A percentile compares a stretch with the other conserved stretches of the same genome.
These are phyloP conservation scores for Cladophialophora exuberans DNA, from an alignment of 2,329 filamentous ascomycete genomes.

Conservation along the genomic window DNA sequence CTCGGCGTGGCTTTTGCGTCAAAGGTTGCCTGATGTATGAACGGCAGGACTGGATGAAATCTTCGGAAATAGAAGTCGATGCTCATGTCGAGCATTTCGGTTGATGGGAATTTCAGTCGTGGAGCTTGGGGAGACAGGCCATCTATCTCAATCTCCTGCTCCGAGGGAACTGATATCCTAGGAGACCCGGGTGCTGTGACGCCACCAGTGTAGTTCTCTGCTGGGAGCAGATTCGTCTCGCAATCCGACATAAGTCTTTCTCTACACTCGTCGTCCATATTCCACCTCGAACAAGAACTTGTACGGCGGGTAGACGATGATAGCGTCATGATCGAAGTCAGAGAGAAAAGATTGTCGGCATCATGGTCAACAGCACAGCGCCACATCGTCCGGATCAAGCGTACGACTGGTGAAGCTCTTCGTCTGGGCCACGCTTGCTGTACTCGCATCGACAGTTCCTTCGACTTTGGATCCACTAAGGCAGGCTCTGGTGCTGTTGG, in stretches of 20 bases:
- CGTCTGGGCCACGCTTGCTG: constrained; percentile 14
- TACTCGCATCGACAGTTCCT: too few species aligned
- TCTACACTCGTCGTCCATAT: constrained; percentile 17
- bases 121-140: constrained; percentile 6
- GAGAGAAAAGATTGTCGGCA: constrained; percentile 14
- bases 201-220: constrained; percentile 5
- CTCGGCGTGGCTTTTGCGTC: constrained; percentile 13
- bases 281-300: constrained; percentile 8
- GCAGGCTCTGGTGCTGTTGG: too few species aligned
- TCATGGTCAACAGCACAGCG: constrained; percentile 3
- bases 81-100: constrained; percentile 17
- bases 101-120: constrained; percentile 6
- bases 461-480: too few species aligned
- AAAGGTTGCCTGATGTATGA: constrained; percentile 15
- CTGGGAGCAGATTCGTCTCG: constrained; percentile 3
- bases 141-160: constrained; percentile 8
- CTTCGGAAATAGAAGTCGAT: constrained; percentile 15
- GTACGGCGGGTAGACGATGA: background rate
- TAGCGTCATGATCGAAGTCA: background rate
- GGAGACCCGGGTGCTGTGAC: constrained; percentile 13
- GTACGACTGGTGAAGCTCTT: constrained; percentile 8
- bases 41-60: constrained; percentile 14
- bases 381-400: constrained; percentile 15
- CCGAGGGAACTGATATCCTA: background rate
- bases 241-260: constrained; percentile 14